Evolutionary conservation across 768 basidiomycete species (phyloP), one percentile per base, ranked within the genome.

Genomic region (Lactarius quietus): DNA sequence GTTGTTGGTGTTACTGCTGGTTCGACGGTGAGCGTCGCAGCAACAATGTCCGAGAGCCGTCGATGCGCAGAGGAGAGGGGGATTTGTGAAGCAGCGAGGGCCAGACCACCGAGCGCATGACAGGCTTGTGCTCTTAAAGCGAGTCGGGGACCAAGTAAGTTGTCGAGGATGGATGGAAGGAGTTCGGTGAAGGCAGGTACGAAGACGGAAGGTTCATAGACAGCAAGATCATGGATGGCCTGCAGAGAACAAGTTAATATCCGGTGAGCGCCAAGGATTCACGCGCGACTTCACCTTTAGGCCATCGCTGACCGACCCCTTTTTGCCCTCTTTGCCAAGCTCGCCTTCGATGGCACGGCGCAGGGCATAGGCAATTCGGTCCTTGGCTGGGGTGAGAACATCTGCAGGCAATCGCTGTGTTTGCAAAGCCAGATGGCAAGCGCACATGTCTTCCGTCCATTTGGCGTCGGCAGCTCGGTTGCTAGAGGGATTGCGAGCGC

Each of bases 291-390:
- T 52, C 72, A 88, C 92, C 82, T 87, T 90, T 54, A 92, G 80
- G 26, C 89, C 90, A 73, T 94, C 92, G 38, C 82, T 88, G 1
- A 81, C 82, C 5, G 92, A 85, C 0, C 92, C 92, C 71, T 92
- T 93, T 79, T 93, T 93, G 12, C 92, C 92, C 73, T 94, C 92
- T 73, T 90, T 91, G 6, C 92, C 92, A 17, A 93, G 82, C 67
- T 93, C 88, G 8, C 92, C 92, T 61, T 90, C 88, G 64, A 94
- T 82, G 29, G 88, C 92, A 52, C 92, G 86, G 58, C 85, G 82
- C 23, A 93, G 72, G 3, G 89, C 89, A 63, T 84, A 85, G 2
- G 87, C 82, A 38, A 94, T 90, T 29, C 87, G 82, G 69, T 86
- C 83, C 8, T 81, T 82, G 7, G 88, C 84, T 7, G 87, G 87